phyloP scores from a whole-genome alignment of 1,284 basidiomycete species.

The Apiotrichum brassicae region DNA sequence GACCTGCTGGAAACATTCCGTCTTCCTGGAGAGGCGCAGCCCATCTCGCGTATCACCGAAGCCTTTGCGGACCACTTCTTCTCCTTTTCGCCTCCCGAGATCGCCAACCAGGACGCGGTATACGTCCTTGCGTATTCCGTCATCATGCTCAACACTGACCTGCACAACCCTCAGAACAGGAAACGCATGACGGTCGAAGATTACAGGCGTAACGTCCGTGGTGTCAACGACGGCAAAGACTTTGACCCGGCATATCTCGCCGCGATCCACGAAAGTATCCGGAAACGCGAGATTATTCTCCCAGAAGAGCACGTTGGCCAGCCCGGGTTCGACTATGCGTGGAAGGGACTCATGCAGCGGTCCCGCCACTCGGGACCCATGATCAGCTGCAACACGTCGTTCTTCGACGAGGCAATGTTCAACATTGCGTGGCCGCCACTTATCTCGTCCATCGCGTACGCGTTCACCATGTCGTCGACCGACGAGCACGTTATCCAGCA shows the following conservation, averaged over 20 bases:
- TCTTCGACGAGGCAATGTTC: constrained; percentile 92
- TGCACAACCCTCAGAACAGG: constrained; percentile 89
- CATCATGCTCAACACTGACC: constrained; percentile 98
- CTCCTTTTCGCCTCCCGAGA: constrained; percentile 72
- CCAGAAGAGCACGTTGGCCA: constrained; percentile 97
- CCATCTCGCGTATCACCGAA: constrained; percentile 90
- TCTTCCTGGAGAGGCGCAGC: constrained; percentile 90
- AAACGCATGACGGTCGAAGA: constrained; percentile 97
- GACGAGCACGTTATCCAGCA: constrained; percentile 96
- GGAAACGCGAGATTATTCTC: constrained; percentile 91
- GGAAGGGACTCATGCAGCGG: constrained; percentile 87
- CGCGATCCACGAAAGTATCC: constrained; percentile 87
- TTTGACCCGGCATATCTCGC: constrained; percentile 81
- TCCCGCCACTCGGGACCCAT: constrained; percentile 71
- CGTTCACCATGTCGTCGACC: constrained; percentile 82
- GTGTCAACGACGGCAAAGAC: constrained; percentile 80
- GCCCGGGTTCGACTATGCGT: constrained; percentile 96
- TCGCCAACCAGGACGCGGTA: constrained; percentile 85
- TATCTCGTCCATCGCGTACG: constrained; percentile 82
- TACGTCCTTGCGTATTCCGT: constrained; percentile 94
- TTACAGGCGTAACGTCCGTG: constrained; percentile 84
- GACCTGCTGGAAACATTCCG: constrained; percentile 91
- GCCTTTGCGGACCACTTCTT: constrained; percentile 91
- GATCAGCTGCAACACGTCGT: constrained; percentile 67
- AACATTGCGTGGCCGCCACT: constrained; percentile 82